A percentile compares a stretch with the other conserved stretches of the same genome.
Evolutionary conservation across 2,329 filamentous ascomycete species (phyloP).

Genomic region (Aspergillus intermedius): DNA sequence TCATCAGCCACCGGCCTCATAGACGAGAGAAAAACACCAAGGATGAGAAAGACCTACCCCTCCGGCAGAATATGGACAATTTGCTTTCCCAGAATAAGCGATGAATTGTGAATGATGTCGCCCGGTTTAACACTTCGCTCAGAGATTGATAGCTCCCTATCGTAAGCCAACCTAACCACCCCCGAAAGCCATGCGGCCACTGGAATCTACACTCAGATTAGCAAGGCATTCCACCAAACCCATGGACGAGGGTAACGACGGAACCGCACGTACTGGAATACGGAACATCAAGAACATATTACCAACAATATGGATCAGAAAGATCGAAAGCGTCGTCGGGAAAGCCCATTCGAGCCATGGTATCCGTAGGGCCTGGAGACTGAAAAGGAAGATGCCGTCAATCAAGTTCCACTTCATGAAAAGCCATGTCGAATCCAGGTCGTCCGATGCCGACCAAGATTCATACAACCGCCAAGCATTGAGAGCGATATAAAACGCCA

Average conservation of each 20-base stretch:
- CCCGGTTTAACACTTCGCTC: slow-evolving; percentile 86
- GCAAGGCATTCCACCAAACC: background rate
- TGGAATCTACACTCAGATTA: slow-evolving; percentile 52
- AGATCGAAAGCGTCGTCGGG: slow-evolving; percentile 62
- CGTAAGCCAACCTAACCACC: slow-evolving; percentile 75
- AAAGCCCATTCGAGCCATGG: slow-evolving; percentile 94
- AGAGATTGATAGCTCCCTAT: slow-evolving; percentile 88
- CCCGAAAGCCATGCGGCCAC: slow-evolving; percentile 66
- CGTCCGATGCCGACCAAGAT: slow-evolving; percentile 71
- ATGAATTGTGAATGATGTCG: slow-evolving; percentile 82
- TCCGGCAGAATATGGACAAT: slow-evolving; percentile 97
- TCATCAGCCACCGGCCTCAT: slow-evolving; percentile 19
- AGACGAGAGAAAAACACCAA: background rate
- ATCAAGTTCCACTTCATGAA: slow-evolving; percentile 92
- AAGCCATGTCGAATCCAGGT: slow-evolving; percentile 78
- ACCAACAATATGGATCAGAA: slow-evolving; percentile 62
- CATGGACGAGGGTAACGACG: background rate
- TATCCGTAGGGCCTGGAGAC: slow-evolving; percentile 79
- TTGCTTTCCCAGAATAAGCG: slow-evolving; percentile 89
- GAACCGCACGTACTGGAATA: slow-evolving; percentile 56
- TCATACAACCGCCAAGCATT: slow-evolving; percentile 83
- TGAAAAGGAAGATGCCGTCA: slow-evolving; percentile 81
- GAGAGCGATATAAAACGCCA: slow-evolving; percentile 68
- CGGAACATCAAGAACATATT: slow-evolving; percentile 92
- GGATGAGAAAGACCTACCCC: slow-evolving; percentile 49